Conservation (phyloP, 73 alveolate species). For the Paramecium pentaurelia region DNA sequence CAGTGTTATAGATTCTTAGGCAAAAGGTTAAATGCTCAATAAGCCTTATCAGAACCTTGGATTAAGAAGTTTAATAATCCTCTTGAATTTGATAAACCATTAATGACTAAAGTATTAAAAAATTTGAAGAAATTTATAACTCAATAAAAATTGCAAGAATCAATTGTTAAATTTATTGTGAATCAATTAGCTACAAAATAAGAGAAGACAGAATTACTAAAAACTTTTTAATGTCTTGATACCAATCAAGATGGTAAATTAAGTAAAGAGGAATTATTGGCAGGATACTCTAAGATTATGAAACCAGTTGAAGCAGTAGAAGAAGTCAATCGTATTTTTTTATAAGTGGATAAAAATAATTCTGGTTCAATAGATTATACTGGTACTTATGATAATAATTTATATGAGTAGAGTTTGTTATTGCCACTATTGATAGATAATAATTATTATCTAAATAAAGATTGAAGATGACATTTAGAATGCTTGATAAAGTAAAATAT, state of each 20-base stretch:
- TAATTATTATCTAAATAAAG: constrained; percentile 30
- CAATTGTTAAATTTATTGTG: background rate
- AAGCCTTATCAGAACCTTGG: constrained; percentile 76
- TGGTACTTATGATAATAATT: background rate
- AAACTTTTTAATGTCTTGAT: constrained; percentile 62
- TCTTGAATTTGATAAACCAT: background rate
- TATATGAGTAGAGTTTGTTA: background rate
- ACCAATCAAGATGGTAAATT: constrained; percentile 69
- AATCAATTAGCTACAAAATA: constrained; percentile 39
- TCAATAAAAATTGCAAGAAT: constrained; percentile 30
- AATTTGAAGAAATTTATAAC: constrained; percentile 29
- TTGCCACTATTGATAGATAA: constrained; percentile 51
- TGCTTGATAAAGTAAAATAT: constrained; percentile 15
- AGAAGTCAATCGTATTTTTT: constrained; percentile 34
- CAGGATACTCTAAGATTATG: constrained; percentile 45
- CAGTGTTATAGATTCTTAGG: too few relatives aligned
- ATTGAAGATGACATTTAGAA: constrained; percentile 21
- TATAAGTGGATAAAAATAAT: constrained; percentile 23
- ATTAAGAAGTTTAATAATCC: background rate
- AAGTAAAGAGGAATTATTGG: constrained; percentile 65
- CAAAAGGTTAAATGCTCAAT: constrained; percentile 65
- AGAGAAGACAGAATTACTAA: constrained; percentile 50
- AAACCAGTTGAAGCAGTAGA: background rate
- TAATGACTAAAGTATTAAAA: constrained; percentile 19
- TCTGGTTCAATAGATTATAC: constrained; percentile 51